Evolutionary conservation across 2,329 filamentous ascomycete species (phyloP), one percentile per base, ranked within the genome.

Genomic region (Penicillium sp.): DNA sequence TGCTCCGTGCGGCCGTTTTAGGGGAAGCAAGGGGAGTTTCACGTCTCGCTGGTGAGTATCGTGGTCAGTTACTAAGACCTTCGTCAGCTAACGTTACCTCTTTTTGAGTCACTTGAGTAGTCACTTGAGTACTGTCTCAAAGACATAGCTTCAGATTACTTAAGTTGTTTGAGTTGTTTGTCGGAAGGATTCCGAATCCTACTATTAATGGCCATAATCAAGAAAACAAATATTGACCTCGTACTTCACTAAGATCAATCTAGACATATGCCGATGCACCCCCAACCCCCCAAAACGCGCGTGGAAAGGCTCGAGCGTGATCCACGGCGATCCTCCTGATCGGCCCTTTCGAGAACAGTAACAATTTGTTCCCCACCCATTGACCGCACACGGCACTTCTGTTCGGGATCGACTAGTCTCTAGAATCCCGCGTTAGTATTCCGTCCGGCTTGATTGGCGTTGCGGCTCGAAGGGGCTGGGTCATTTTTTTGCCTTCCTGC

Each of bases 241-340:
- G 39, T 42, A 42, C 39, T 19, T 19, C 35, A 42, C 39, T 42
- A 42, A 42, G 39, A 42, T 42, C 19, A 42, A 42, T 42, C 39
- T 42, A 42, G 39, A 42, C 39, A 42, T 42, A 42, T 22, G 39
- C 39, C 39, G 39, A 42, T 42, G 39, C 39, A 39, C 16, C 35
- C 31, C 39, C 39, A 4, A 22, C 19, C 39, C 39, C 39, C 39
- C 39, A 22, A 42, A 42, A 42, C 14, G 39, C 48, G 24, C 33
- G 33, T 42, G 48, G 52, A 57, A 47, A 39, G 46, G 48, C 48
- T 50, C 53, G 47, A 55, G 45, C 57, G 47, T 57, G 57, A 62
- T 62, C 55, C 55, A 54, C 55, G 58, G 48, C 55, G 57, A 60
- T 62, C 55, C 52, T 58, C 55, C 50, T 58, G 54, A 57, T 60